Evolutionary conservation across 2,329 filamentous ascomycete genomes (phyloP).

Genomic region (Beauveria australis): DNA sequence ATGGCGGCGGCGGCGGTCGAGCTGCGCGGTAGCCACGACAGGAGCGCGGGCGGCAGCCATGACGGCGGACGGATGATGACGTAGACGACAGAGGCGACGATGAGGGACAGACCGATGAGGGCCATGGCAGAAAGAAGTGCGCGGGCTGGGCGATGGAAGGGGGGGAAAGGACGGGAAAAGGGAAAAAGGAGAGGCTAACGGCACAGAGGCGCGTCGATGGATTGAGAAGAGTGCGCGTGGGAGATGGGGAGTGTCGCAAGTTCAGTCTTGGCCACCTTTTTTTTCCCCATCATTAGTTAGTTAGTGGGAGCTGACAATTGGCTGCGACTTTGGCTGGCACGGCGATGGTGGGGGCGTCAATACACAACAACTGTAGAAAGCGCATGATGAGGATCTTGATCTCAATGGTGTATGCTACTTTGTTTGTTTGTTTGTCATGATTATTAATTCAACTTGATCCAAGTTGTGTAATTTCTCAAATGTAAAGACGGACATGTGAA

Average conservation of each 20-base stretch:
- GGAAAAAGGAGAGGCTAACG: background rate
- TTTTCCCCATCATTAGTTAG: background rate
- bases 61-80: constrained; percentile 45
- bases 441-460: too few species aligned
- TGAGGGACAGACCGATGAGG: constrained; percentile 51
- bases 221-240: too few species aligned
- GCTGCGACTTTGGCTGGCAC: background rate
- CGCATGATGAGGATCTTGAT: too few species aligned
- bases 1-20: background rate
- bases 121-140: constrained; percentile 33
- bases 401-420: too few species aligned
- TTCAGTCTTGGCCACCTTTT: too few species aligned
- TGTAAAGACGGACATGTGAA: too few species aligned
- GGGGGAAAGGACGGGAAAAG: background rate
- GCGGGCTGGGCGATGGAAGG: background rate
- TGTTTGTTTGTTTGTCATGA: too few species aligned
- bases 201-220: constrained; percentile 5
- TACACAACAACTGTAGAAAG: background rate
- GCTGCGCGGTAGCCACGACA: constrained; percentile 1
- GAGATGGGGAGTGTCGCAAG: too few species aligned
- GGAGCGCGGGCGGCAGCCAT: constrained; percentile 29
- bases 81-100: constrained; percentile 52
- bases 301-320: background rate
- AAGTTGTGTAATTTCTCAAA: too few species aligned
- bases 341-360: background rate